Evolutionary conservation across 2,329 filamentous ascomycete genomes (phyloP), one percentile per base, ranked within the genome.

Genomic region (Delphinella strobiligena): DNA sequence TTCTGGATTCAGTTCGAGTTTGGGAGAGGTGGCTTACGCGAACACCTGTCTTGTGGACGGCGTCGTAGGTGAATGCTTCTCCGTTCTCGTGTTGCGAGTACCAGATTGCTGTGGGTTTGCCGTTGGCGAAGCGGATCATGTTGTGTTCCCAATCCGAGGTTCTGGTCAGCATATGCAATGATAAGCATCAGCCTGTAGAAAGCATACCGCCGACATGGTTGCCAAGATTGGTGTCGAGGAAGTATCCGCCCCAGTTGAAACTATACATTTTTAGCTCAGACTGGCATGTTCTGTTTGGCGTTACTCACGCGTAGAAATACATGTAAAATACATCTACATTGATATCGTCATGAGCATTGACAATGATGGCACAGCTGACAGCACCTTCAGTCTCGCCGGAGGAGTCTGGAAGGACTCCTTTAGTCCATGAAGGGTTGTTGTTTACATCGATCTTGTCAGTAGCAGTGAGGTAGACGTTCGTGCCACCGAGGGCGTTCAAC

Each of bases 51-150:
- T 47, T 37, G 31, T 43, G 66, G 1, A 72, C 61, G 2, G 67
- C 62, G 3, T 58, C 47, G 50, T 78, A 82, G 2, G 62, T 67
- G 54, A 80, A 81, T 1, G 78, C 77, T 54, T 81, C 63, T 4
- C 78, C 78, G 45, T 68, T 66, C 19, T 64, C 57, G 53, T 82
- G 78, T 51, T 81, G 77, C 38, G 68, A 74, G 51, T 69, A 80
- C 74, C 75, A 82, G 10, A 81, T 54, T 1, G 66, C 61, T 45
- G 67, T 55, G 0, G 78, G 78, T 1, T 50, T 45, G 8, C 72
- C 72, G 39, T 77, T 62, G 12, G 61, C 37, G 55, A 82, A 82
- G 9, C 78, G 74, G 22, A 82, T 63, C 74, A 79, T 78, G 40
- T 71, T 76, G 54, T 80, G 75, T 51, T 80, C 76, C 75, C 69